A percentile compares a stretch with the other conserved stretches of the same genome.
Conservation (phyloP, 306 rosid species). For the Fragaria iinumae region DNA sequence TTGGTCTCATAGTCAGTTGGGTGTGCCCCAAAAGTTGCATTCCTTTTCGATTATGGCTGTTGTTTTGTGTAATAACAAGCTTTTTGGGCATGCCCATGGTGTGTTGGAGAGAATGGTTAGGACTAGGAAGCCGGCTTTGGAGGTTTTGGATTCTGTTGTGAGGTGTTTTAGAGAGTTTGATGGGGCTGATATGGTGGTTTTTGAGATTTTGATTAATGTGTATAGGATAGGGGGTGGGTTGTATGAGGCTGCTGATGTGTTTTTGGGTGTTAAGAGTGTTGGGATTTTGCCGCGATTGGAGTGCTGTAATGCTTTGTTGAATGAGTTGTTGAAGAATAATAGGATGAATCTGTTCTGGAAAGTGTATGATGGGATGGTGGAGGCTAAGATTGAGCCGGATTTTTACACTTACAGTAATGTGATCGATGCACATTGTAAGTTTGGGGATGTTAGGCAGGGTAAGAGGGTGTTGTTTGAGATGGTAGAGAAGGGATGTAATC, state of each 20-base stretch:
- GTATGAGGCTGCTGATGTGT: conserved; percentile 40
- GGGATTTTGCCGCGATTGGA: conserved; percentile 37
- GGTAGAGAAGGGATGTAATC: conserved; percentile 44
- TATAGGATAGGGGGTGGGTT: conserved; percentile 36
- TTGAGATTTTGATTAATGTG: conserved; percentile 40
- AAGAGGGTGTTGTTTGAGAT: conserved; percentile 40
- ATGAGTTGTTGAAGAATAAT: conserved; percentile 37
- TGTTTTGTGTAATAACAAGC: conserved; percentile 40
- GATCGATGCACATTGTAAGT: conserved; percentile 44
- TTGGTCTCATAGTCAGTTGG: conserved; percentile 45
- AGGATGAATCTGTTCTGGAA: conserved; percentile 50
- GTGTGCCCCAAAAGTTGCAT: conserved; percentile 36
- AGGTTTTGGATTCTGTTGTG: conserved; percentile 37
- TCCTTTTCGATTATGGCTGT: conserved; percentile 44
- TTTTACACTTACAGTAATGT: conserved; percentile 41
- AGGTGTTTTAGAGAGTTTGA: conserved; percentile 26
- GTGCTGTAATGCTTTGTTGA: conserved; percentile 42
- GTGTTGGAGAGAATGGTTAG: conserved; percentile 39
- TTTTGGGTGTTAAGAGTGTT: conserved; percentile 33
- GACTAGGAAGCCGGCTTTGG: conserved; percentile 31
- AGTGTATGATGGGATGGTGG: conserved; percentile 40
- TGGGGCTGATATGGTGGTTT: conserved; percentile 34
- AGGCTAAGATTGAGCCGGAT: conserved; percentile 36
- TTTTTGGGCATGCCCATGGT: conserved; percentile 26
- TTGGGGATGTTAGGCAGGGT: conserved; percentile 37